A percentile compares a stretch with the other conserved stretches of the same genome.
phyloP scores from a whole-genome alignment of 345 rosid species.

The Stellera chamaejasme region DNA sequence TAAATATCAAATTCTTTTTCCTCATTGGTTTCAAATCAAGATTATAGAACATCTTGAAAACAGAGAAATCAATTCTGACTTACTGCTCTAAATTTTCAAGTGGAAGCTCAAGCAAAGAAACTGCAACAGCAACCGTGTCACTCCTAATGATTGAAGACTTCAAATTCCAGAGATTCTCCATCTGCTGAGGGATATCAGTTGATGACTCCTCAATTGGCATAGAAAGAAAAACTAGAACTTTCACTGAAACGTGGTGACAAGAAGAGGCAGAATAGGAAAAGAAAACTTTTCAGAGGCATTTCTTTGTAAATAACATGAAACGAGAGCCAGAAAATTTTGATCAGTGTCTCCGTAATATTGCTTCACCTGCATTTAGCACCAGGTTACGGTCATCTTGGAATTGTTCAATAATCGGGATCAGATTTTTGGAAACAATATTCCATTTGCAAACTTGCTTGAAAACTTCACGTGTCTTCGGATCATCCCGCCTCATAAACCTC shows the following conservation, averaged over 20 bases:
- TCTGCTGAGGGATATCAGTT: constrained; percentile 62
- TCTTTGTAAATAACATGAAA: background rate
- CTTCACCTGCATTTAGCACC: constrained; percentile 68
- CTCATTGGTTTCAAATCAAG: too few species aligned
- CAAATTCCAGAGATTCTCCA: constrained; percentile 76
- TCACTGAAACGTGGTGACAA: constrained; percentile 40
- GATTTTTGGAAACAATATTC: constrained; percentile 67
- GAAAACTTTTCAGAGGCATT: background rate
- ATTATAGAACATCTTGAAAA: too few species aligned
- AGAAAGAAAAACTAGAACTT: constrained; percentile 83
- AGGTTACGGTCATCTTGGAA: constrained; percentile 52
- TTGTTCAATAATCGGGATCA: constrained; percentile 77
- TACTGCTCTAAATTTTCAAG: constrained; percentile 77
- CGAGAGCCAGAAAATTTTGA: background rate
- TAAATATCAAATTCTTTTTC: too few species aligned
- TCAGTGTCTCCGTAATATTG: background rate
- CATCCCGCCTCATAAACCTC: constrained; percentile 78
- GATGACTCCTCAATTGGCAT: constrained; percentile 84
- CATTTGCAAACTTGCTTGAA: constrained; percentile 91
- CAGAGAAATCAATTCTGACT: background rate
- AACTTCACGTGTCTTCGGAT: constrained; percentile 70
- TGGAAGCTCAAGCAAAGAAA: constrained; percentile 73
- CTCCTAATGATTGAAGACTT: constrained; percentile 68
- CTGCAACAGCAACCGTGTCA: constrained; percentile 53
- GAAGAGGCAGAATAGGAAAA: background rate